These are phyloP conservation scores for Suillus luteus DNA, from an alignment of 768 basidiomycete species.

Conservation along the genomic window DNA sequence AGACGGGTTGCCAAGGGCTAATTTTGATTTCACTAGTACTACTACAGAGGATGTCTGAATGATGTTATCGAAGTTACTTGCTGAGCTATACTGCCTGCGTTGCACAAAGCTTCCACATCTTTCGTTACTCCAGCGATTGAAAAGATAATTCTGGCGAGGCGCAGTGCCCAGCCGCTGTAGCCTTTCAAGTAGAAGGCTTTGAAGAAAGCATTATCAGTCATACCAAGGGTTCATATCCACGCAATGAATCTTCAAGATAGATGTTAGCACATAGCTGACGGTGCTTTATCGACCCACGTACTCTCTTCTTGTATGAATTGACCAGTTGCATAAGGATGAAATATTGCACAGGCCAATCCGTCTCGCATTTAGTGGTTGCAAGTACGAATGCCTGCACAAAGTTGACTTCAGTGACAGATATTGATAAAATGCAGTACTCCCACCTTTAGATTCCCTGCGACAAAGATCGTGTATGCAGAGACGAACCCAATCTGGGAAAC, in stretches of 20 bases:
- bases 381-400: slow-evolving; percentile 73
- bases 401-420: slow-evolving; percentile 8
- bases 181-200: slow-evolving; percentile 68
- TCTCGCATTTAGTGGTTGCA: slow-evolving; percentile 76
- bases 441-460: slow-evolving; percentile 83
- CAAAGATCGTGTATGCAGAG: slow-evolving; percentile 92
- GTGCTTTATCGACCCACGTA: slow-evolving; percentile 26
- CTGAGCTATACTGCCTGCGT: slow-evolving; percentile 51
- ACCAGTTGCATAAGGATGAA: slow-evolving; percentile 87
- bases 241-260: slow-evolving; percentile 51
- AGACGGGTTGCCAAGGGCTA: too few species aligned
- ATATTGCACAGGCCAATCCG: slow-evolving; percentile 65
- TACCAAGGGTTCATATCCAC: slow-evolving; percentile 75
- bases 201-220: slow-evolving; percentile 40
- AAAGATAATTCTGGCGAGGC: slow-evolving; percentile 60
- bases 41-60: too few species aligned
- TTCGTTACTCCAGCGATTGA: slow-evolving; percentile 55
- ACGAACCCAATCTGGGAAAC: slow-evolving; percentile 91
- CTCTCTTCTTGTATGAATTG: too few species aligned
- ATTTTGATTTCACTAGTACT: too few species aligned
- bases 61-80: too few species aligned
- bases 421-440: background rate
- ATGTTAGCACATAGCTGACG: slow-evolving; percentile 4
- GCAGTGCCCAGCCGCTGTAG: slow-evolving; percentile 68
- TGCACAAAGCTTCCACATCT: slow-evolving; percentile 58